Evolutionary conservation across 208 protist species (phyloP).

Genomic region (Trypanosoma platydactyli): DNA sequence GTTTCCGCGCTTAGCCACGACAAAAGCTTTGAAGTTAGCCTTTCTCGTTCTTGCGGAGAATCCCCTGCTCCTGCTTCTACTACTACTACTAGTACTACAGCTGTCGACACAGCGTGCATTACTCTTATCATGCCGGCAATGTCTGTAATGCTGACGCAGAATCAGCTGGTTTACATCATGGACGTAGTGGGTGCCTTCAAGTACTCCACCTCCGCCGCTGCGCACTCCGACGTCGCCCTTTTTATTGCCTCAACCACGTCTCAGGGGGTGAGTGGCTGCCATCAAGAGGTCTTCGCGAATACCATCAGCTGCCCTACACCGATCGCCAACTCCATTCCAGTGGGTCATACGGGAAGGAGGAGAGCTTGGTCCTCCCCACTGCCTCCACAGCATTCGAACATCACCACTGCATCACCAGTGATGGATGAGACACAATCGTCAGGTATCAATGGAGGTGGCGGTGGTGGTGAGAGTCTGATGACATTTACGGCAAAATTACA

Average conservation of each 20-base stretch:
- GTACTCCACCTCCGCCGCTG: neutral
- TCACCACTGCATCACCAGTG: too few species aligned
- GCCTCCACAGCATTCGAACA: neutral
- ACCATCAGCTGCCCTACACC: constrained; percentile 2
- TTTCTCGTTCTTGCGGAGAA: constrained; percentile 16
- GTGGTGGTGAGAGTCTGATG: neutral
- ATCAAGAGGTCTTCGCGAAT: constrained; percentile 11
- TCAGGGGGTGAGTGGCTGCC: constrained; percentile 8
- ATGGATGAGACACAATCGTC: neutral
- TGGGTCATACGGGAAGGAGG: neutral
- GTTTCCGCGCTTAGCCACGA: constrained; percentile 14
- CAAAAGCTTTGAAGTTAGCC: constrained; percentile 7
- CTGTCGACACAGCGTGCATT: constrained; percentile 7
- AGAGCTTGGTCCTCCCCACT: neutral
- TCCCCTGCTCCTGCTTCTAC: neutral
- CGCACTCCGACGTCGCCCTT: neutral
- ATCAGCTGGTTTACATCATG: constrained; percentile 60
- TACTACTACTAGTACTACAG: neutral
- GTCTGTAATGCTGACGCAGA: constrained; percentile 27
- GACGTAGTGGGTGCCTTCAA: constrained; percentile 63
- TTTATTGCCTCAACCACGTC: constrained; percentile 1
- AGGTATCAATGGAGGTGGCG: neutral
- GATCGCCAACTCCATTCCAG: neutral
- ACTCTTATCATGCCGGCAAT: constrained; percentile 26
- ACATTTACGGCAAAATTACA: constrained; percentile 15